Percentiles rank a stretch among this genome's conserved stretches.
Evolutionary conservation across 176 grass and related monocot genomes (phyloP).

Genomic region (Triticum turgidum): DNA sequence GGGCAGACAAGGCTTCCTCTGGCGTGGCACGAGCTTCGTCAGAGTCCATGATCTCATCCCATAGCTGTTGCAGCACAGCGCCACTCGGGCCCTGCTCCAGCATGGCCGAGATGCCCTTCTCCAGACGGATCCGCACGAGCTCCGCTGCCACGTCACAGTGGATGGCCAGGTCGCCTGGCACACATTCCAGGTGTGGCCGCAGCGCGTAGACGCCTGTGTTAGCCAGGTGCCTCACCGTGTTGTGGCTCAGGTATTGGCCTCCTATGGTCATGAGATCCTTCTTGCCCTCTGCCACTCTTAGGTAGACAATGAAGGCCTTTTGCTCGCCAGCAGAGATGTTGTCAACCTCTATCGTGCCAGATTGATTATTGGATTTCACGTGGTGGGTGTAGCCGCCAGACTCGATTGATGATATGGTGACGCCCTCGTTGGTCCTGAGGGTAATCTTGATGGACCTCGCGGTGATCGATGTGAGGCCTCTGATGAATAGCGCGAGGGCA

Average conservation of each 20-base stretch:
- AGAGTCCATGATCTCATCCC: neutral
- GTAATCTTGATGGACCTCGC: slow-evolving; percentile 3
- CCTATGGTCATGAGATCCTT: neutral
- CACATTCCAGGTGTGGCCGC: neutral
- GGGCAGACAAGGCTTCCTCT: neutral
- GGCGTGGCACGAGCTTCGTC: neutral
- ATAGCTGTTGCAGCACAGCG: neutral
- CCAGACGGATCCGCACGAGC: neutral
- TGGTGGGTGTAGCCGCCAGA: slow-evolving; percentile 24
- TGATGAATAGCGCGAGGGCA: slow-evolving; percentile 38
- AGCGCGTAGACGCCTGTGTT: neutral
- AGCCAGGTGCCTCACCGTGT: neutral
- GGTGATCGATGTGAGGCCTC: slow-evolving; percentile 17
- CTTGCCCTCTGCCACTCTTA: neutral
- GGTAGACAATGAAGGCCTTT: neutral
- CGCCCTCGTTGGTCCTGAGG: neutral
- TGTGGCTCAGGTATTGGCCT: neutral
- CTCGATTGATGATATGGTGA: slow-evolving; percentile 28
- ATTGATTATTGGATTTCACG: neutral
- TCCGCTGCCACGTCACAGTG: neutral
- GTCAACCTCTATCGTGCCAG: slow-evolving; percentile 27
- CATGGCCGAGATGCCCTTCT: neutral
- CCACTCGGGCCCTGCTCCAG: neutral
- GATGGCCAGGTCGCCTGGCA: neutral
- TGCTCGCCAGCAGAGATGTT: slow-evolving; percentile 20